These are phyloP conservation scores for Elaeagnus macrophylla DNA, from an alignment of 306 rosid species.

Conservation along the genomic window DNA sequence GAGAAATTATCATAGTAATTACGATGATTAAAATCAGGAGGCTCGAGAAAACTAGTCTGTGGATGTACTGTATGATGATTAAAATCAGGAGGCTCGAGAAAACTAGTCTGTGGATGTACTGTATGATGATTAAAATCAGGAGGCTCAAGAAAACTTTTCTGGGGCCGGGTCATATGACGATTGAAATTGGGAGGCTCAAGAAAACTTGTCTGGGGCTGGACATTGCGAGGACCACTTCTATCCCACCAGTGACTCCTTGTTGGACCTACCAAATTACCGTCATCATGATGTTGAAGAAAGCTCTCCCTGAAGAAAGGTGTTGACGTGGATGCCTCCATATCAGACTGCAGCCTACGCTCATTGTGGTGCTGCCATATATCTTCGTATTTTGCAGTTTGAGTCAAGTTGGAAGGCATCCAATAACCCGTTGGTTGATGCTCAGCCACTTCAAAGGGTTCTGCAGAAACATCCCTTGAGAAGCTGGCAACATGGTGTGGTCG, in stretches of 20 bases:
- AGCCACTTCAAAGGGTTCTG: conserved; percentile 28
- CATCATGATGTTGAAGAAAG: conserved; percentile 32
- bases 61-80: too few species aligned
- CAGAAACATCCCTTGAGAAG: conserved; percentile 16
- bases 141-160: conserved; percentile 70
- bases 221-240: conserved; percentile 33
- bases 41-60: too few species aligned
- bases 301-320: conserved; percentile 49
- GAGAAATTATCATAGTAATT: conserved; percentile 34
- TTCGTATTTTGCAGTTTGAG: conserved; percentile 24
- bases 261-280: conserved; percentile 16
- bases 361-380: conserved; percentile 25
- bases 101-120: too few species aligned
- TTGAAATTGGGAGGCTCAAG: conserved; percentile 33
- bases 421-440: conserved; percentile 30
- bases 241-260: conserved; percentile 73
- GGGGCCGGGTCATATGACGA: conserved; percentile 18
- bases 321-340: conserved; percentile 60
- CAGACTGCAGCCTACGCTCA: conserved; percentile 36
- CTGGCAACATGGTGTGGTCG: conserved; percentile 23
- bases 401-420: conserved; percentile 41
- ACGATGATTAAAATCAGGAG: conserved; percentile 53
- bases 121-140: too few species aligned
- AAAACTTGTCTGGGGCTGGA: conserved; percentile 54
- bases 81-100: too few species aligned